Evolutionary conservation across 1,284 basidiomycete genomes (phyloP).

Genomic region (Singerocomus rubriflavus): DNA sequence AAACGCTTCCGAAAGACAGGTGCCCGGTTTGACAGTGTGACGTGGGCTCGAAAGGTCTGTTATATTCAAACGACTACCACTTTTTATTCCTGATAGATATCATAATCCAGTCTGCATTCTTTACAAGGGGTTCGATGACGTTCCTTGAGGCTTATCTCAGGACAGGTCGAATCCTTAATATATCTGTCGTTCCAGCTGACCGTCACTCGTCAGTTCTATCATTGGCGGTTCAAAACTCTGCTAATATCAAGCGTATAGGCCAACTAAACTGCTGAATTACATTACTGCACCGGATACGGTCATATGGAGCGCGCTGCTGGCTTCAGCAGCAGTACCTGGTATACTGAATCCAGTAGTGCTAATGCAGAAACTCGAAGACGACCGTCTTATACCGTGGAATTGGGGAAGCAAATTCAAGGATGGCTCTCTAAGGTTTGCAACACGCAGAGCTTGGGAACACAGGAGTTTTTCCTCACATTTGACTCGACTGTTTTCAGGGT

Average conservation of each 20-base stretch:
- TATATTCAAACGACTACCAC: background rate
- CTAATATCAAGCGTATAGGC: conserved; percentile 44
- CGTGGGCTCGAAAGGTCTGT: conserved; percentile 87
- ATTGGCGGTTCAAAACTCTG: conserved; percentile 2
- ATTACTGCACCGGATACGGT: conserved; percentile 90
- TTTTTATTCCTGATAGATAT: background rate
- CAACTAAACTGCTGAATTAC: conserved; percentile 94
- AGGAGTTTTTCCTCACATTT: conserved; percentile 1
- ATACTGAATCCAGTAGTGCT: conserved; percentile 87
- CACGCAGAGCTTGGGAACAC: background rate
- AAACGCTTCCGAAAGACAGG: conserved; percentile 84
- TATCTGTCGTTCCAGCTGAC: conserved; percentile 93
- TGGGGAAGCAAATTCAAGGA: conserved; percentile 94
- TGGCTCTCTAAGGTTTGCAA: conserved; percentile 71
- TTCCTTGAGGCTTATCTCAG: conserved; percentile 94
- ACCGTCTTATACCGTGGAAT: conserved; percentile 87
- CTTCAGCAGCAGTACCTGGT: conserved; percentile 83
- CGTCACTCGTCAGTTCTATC: conserved; percentile 74
- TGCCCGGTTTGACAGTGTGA: conserved; percentile 87
- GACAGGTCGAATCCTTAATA: conserved; percentile 92
- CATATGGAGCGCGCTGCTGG: conserved; percentile 75
- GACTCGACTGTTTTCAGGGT: conserved; percentile 46
- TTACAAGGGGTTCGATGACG: conserved; percentile 92
- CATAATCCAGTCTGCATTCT: conserved; percentile 60
- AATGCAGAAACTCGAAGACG: conserved; percentile 89